Evolutionary conservation across 768 basidiomycete species (phyloP).

Genomic region (Trametes meyenii): DNA sequence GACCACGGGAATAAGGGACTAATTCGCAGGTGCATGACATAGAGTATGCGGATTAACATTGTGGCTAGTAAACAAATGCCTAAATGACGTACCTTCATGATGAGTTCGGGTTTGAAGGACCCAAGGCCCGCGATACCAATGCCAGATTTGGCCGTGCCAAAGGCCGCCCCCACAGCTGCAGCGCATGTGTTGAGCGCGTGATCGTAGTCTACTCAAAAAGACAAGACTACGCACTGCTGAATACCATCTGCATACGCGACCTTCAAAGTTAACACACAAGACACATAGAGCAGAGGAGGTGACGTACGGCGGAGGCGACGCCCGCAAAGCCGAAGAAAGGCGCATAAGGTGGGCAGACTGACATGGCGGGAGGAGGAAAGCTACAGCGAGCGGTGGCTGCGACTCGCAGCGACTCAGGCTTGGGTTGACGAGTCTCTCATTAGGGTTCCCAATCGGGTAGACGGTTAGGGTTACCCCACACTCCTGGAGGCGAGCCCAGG

Average conservation of each 20-base stretch:
- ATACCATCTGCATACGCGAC: conserved; percentile 71
- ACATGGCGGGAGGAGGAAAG: conserved; percentile 30
- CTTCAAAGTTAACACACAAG: neutral
- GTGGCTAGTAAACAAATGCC: neutral
- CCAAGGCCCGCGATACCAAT: conserved; percentile 97
- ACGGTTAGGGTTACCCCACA: neutral
- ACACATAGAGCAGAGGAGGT: neutral
- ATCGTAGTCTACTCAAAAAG: neutral
- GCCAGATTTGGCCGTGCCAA: conserved; percentile 95
- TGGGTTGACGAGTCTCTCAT: conserved; percentile 4
- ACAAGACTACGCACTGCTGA: conserved; percentile 74
- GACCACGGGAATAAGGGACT: conserved; percentile 96
- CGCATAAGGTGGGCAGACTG: conserved; percentile 88
- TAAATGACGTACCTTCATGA: conserved; percentile 84
- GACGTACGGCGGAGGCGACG: conserved; percentile 85
- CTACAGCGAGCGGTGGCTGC: conserved; percentile 1
- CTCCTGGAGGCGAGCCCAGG: neutral
- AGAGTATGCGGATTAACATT: neutral
- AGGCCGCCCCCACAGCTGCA: conserved; percentile 90
- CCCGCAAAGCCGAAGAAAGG: conserved; percentile 99
- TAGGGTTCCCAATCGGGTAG: conserved; percentile 9
- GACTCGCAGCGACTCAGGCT: no score
- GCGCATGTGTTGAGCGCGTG: conserved; percentile 9
- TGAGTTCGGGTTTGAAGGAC: conserved; percentile 91
- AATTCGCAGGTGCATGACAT: neutral